Evolutionary conservation across 2,329 filamentous ascomycete species (phyloP).

Genomic region (Colletotrichum coccodes): DNA sequence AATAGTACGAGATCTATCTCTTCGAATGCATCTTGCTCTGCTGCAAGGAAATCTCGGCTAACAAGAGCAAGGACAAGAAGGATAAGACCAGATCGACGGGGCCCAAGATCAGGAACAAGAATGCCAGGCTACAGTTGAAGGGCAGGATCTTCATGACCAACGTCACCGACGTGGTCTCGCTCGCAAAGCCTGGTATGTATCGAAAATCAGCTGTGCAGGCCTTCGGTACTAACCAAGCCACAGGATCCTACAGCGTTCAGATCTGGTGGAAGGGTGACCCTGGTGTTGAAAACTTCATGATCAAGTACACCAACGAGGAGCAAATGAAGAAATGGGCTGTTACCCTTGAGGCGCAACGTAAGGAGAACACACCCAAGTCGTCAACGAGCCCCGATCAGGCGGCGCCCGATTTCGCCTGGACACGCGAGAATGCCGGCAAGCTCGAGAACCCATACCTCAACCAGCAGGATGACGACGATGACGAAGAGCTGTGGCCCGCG

Average conservation of each 20-base stretch:
- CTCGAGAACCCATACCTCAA: slow-evolving; percentile 86
- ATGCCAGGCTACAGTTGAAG: slow-evolving; percentile 90
- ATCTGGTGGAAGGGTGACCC: slow-evolving; percentile 99
- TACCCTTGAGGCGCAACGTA: slow-evolving; percentile 81
- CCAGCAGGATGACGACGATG: slow-evolving; percentile 71
- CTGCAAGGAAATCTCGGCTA: slow-evolving; percentile 92
- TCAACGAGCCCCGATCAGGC: slow-evolving; percentile 56
- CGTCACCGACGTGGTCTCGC: slow-evolving; percentile 91
- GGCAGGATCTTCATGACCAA: slow-evolving; percentile 99
- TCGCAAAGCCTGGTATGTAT: slow-evolving; percentile 85
- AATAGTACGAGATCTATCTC: slow-evolving; percentile 94
- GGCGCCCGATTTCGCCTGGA: slow-evolving; percentile 83
- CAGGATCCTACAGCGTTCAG: slow-evolving; percentile 92
- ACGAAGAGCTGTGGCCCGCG: slow-evolving; percentile 56
- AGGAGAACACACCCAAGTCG: slow-evolving; percentile 64
- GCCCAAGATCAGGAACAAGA: slow-evolving; percentile 70
- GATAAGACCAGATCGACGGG: slow-evolving; percentile 67
- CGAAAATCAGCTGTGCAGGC: neutral
- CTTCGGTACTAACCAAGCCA: slow-evolving; percentile 14
- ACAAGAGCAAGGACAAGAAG: slow-evolving; percentile 84
- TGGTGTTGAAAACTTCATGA: slow-evolving; percentile 94
- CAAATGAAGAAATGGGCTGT: slow-evolving; percentile 91
- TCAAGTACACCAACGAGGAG: slow-evolving; percentile 92
- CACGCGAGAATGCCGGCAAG: slow-evolving; percentile 71
- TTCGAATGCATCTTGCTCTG: slow-evolving; percentile 96